Conservation (phyloP, 2,329 filamentous ascomycete species). For the Monosporascus sp. region DNA sequence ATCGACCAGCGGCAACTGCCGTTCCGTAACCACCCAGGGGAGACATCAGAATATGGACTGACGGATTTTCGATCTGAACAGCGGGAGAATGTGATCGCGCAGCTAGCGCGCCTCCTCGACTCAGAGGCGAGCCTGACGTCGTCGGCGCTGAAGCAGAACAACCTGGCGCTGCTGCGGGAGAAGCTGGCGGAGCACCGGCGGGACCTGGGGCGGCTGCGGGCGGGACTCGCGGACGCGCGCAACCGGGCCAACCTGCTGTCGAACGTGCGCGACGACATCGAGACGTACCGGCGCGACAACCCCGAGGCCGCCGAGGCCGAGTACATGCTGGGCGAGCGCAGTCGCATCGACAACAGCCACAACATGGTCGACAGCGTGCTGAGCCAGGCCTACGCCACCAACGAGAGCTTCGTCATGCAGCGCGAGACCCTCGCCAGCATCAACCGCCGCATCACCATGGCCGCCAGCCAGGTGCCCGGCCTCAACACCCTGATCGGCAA, state of each 20-base stretch:
- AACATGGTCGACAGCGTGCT: constrained; percentile 84
- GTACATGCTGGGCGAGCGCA: constrained; percentile 92
- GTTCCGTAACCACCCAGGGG: no score
- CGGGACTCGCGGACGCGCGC: constrained; percentile 69
- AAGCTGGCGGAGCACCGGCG: constrained; percentile 81
- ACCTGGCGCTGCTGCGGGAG: constrained; percentile 85
- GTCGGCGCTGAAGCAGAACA: constrained; percentile 95
- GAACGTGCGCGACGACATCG: constrained; percentile 87
- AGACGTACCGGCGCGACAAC: constrained; percentile 78
- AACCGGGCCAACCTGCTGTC: constrained; percentile 85
- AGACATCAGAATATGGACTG: neutral
- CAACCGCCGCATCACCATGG: constrained; percentile 82
- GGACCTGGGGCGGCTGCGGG: constrained; percentile 71
- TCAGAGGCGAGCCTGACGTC: constrained; percentile 82
- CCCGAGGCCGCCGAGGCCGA: constrained; percentile 82
- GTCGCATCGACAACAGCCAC: constrained; percentile 82
- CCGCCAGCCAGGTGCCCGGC: constrained; percentile 86
- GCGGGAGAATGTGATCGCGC: constrained; percentile 75
- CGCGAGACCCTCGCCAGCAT: constrained; percentile 83
- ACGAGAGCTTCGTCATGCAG: constrained; percentile 84
- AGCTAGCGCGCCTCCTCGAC: constrained; percentile 85
- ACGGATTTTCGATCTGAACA: constrained; percentile 31
- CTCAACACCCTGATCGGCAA: constrained; percentile 86
- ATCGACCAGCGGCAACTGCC: no score
- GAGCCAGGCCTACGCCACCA: constrained; percentile 93